These are phyloP conservation scores for Vitis vinifera DNA, from an alignment of 164 flowering plant species.

Conservation along the genomic window DNA sequence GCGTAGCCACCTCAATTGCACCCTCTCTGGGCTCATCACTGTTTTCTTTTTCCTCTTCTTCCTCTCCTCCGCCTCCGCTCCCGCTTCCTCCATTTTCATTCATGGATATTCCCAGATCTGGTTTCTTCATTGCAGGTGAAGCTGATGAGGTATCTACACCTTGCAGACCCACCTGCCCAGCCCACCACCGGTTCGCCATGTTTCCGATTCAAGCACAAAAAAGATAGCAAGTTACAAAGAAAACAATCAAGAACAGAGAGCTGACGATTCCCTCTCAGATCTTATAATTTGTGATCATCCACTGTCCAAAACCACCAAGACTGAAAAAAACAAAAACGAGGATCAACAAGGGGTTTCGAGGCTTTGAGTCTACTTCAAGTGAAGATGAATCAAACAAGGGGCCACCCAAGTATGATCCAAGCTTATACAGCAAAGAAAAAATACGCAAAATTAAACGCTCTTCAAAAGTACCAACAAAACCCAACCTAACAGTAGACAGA, in stretches of 20 bases:
- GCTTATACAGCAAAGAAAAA: too few relatives aligned
- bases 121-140: slow-evolving; percentile 38
- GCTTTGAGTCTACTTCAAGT: too few relatives aligned
- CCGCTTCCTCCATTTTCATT: slow-evolving; percentile 23
- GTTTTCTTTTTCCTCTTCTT: slow-evolving; percentile 31
- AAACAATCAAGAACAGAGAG: not conserved
- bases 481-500: not conserved
- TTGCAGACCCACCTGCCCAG: slow-evolving; percentile 52
- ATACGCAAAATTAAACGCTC: too few relatives aligned
- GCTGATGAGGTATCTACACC: slow-evolving; percentile 26
- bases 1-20: slow-evolving; percentile 37
- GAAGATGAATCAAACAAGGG: too few relatives aligned
- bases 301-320: too few relatives aligned
- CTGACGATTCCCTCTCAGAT: not conserved
- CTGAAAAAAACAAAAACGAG: too few relatives aligned
- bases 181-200: slow-evolving; percentile 82
- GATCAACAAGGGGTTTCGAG: too few relatives aligned
- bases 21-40: slow-evolving; percentile 43
- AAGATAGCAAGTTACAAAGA: not conserved
- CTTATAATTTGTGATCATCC: not conserved
- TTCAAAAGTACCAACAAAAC: too few relatives aligned
- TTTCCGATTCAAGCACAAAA: not conserved
- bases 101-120: slow-evolving; percentile 48
- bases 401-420: too few relatives aligned
- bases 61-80: slow-evolving; percentile 20